These are phyloP conservation scores for Hemileccinum rubropunctum DNA, from an alignment of 768 basidiomycete genomes.

Conservation along the genomic window DNA sequence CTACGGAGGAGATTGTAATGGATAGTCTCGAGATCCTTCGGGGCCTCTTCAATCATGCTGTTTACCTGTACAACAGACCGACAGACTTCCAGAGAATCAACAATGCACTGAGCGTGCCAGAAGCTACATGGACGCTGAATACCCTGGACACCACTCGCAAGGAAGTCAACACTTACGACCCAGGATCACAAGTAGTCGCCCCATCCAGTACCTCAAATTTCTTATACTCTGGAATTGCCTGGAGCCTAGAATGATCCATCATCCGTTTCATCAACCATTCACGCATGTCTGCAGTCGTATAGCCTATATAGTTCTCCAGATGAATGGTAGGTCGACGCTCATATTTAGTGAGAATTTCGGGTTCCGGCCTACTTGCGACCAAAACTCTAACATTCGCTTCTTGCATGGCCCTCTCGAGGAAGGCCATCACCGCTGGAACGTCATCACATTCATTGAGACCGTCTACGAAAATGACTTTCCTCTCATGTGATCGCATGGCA, in stretches of 20 bases:
- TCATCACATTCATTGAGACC: constrained; percentile 29
- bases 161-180: constrained; percentile 18
- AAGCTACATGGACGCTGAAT: constrained; percentile 15
- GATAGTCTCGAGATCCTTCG: constrained; percentile 20
- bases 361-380: constrained; percentile 23
- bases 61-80: constrained; percentile 25
- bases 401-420: constrained; percentile 22
- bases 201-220: constrained; percentile 21
- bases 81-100: constrained; percentile 27
- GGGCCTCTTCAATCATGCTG: constrained; percentile 13
- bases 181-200: constrained; percentile 7
- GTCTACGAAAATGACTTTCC: constrained; percentile 22
- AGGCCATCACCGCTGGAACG: constrained; percentile 14
- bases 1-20: constrained; percentile 22
- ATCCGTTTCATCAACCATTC: constrained; percentile 26
- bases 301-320: constrained; percentile 22
- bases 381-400: constrained; percentile 24
- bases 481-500: constrained; percentile 23
- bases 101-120: constrained; percentile 27
- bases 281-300: constrained; percentile 21
- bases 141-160: neutral
- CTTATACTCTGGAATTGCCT: constrained; percentile 20
- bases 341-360: constrained; percentile 17
- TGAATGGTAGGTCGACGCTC: constrained; percentile 16
- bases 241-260: constrained; percentile 21